Evolutionary conservation across 306 rosid genomes (phyloP).

Genomic region (Lathyrus sativus): DNA sequence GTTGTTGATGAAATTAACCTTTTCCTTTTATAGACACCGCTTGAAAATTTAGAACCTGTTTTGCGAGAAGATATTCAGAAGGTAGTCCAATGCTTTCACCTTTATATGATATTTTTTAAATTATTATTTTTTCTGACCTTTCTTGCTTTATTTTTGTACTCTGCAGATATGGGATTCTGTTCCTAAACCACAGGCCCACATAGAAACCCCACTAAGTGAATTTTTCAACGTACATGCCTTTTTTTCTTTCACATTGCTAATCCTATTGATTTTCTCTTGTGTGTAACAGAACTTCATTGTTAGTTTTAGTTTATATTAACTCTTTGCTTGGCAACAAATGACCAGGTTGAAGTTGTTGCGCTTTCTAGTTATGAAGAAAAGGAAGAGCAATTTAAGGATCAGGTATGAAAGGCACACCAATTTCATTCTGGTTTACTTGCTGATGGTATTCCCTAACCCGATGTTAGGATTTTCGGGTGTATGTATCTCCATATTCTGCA

Average conservation of each 20-base stretch:
- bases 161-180: conserved; percentile 97
- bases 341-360: conserved; percentile 95
- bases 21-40: conserved; percentile 71
- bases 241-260: conserved; percentile 30
- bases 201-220: conserved; percentile 91
- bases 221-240: conserved; percentile 74
- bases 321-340: conserved; percentile 47
- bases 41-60: conserved; percentile 97
- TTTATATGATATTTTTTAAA: conserved; percentile 12
- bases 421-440: conserved; percentile 30
- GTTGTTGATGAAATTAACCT: conserved; percentile 37
- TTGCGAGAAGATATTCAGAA: conserved; percentile 97
- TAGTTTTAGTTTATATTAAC: conserved; percentile 25
- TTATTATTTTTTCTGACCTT: conserved; percentile 7
- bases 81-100: conserved; percentile 48
- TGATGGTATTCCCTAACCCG: conserved; percentile 11
- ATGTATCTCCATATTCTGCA: conserved; percentile 23
- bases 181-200: conserved; percentile 91
- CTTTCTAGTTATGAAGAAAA: conserved; percentile 98
- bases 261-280: conserved; percentile 26
- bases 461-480: conserved; percentile 24
- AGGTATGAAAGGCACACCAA: conserved; percentile 55
- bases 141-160: conserved; percentile 24
- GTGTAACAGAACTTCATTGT: conserved; percentile 9
- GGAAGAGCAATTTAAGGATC: conserved; percentile 92